Conservation (phyloP, 129 eudicot species). For the Calendula officinalis region DNA sequence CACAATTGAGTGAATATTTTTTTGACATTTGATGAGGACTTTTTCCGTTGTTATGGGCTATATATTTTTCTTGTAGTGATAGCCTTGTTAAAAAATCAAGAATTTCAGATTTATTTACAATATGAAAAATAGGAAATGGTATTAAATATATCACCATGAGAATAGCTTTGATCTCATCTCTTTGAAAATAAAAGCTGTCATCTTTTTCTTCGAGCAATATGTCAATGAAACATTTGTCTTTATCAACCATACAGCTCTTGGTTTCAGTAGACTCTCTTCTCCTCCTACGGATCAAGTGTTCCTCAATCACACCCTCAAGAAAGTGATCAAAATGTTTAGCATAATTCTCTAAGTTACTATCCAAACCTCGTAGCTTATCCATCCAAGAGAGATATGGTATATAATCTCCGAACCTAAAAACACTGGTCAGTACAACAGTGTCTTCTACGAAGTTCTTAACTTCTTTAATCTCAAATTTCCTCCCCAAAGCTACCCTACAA, state of each 20-base stretch:
- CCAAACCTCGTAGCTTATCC: slow-evolving; percentile 22
- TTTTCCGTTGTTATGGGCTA: too few relatives aligned
- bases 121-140: too few relatives aligned
- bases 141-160: too few relatives aligned
- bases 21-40: too few relatives aligned
- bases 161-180: too few relatives aligned
- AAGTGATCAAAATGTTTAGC: slow-evolving; percentile 27
- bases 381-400: slow-evolving; percentile 18
- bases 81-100: too few relatives aligned
- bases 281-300: slow-evolving; percentile 2
- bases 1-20: too few relatives aligned
- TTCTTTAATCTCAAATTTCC: background rate
- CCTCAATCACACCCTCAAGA: slow-evolving; percentile 28
- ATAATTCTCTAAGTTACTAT: background rate
- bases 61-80: too few relatives aligned
- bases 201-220: too few relatives aligned
- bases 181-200: too few relatives aligned
- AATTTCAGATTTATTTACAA: too few relatives aligned
- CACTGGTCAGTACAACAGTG: background rate
- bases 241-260: background rate
- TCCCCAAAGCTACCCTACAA: background rate
- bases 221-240: background rate
- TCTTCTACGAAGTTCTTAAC: background rate
- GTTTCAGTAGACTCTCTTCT: background rate
- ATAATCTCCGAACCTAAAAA: slow-evolving; percentile 27